Base-by-base conservation (phyloP, 495 filamentous ascomycete genomes). In the Aspergillus hancockii region DNA sequence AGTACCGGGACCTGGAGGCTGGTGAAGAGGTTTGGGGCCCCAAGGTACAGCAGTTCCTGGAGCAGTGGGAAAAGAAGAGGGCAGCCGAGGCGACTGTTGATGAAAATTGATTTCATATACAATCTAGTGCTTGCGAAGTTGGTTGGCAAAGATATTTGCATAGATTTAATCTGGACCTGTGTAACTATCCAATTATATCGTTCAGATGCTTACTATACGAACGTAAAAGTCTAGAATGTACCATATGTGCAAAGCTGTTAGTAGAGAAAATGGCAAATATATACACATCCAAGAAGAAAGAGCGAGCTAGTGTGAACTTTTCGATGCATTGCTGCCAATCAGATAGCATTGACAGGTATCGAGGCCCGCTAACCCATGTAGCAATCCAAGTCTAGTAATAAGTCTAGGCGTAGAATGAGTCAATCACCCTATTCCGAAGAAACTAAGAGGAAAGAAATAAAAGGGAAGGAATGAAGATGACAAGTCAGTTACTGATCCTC, bases 21-120 rank as follows among this genome's bases (percentile, higher is more conserved):
- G 90, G 89, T 1, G 92, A 96, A 68, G 83, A 88, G 1, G 83
- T 91, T 9, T 97, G 93, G 93, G 91, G 79, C 0, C 88, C 90
- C 10, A 85, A 91, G 67, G 79, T 97, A 2, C 69, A 84, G 65
- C 70, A 71, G 12, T 82, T 89, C 74, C 71, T 97, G 13, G 71
- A 83, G 45, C 74, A 79, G 10, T 93, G 88, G 85, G 73, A 80
- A 63, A 60, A 71, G 59, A 79, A 78, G 55, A 67, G 68, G 36
- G 65, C 56, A 8, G 65, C 62, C 21, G 63, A 69, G 43, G 59
- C 60, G 36, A 13, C 13, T n/a, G 16, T 7, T 19, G 50, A 66
- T 23, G 43, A 67, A 36, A 36, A 46, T 31, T 38, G 56, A 49
- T 46, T 3, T 4, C 12, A 10, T 13, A 3, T 13, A 40, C 10